Percentiles rank a stretch among this genome's conserved stretches.
These are phyloP conservation scores for Pulveroboletus ravenelii DNA, from an alignment of 768 basidiomycete genomes.

Conservation along the genomic window DNA sequence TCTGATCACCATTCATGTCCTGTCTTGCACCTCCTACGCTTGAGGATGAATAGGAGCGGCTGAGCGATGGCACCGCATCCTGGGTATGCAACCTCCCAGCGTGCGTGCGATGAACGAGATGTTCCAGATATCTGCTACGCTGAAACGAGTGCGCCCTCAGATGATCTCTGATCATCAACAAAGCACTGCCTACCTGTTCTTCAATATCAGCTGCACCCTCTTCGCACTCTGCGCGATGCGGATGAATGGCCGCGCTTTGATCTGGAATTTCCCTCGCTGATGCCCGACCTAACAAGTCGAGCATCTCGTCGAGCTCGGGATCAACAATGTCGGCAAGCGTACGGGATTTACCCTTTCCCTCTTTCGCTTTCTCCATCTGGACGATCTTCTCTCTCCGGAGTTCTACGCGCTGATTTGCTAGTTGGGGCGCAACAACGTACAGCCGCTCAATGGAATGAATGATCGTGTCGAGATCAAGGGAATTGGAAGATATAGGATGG, in stretches of 20 bases:
- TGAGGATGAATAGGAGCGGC: constrained; percentile 26
- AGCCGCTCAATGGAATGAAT: constrained; percentile 86
- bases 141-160: constrained; percentile 25
- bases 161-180: constrained; percentile 1
- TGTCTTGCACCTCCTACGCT: not conserved
- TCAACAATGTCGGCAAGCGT: constrained; percentile 32
- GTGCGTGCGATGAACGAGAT: constrained; percentile 64
- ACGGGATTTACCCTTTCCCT: constrained; percentile 46
- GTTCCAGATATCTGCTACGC: constrained; percentile 74
- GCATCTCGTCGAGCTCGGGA: constrained; percentile 61
- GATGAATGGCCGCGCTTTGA: constrained; percentile 67
- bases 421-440: constrained; percentile 80
- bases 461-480: constrained; percentile 79
- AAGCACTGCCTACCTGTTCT: constrained; percentile 49
- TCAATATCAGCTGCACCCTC: constrained; percentile 48
- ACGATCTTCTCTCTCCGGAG: constrained; percentile 65
- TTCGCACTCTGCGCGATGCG: constrained; percentile 56
- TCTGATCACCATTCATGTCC: not conserved
- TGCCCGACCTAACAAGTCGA: constrained; percentile 68
- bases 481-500: constrained; percentile 29
- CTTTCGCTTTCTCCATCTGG: constrained; percentile 68
- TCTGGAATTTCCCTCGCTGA: constrained; percentile 61
- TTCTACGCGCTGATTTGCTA: constrained; percentile 92
- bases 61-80: constrained; percentile 53
- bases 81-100: constrained; percentile 74